phyloP scores from a whole-genome alignment of 768 basidiomycete genomes.

The Suillus placidus region DNA sequence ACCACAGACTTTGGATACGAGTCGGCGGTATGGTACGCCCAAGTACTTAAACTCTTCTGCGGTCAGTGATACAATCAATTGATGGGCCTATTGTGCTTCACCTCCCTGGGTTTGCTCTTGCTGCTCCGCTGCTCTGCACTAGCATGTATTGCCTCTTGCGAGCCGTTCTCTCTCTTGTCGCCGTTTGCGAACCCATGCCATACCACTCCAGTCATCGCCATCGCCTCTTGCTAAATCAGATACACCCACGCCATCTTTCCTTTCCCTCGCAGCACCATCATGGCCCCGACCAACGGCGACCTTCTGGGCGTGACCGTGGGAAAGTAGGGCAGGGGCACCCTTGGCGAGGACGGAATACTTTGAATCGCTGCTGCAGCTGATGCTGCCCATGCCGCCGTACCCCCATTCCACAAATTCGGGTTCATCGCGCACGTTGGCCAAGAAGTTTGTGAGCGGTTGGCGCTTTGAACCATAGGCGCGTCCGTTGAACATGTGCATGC shows the following conservation, averaged over 20 bases:
- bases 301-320: conserved; percentile 11
- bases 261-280: conserved; percentile 26
- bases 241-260: conserved; percentile 23
- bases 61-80: conserved; percentile 43
- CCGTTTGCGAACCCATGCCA: conserved; percentile 77
- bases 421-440: conserved; percentile 64
- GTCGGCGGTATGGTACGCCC: conserved; percentile 48
- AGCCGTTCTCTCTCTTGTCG: conserved; percentile 59
- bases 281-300: conserved; percentile 28
- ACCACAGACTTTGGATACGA: conserved; percentile 39
- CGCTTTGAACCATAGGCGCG: conserved; percentile 70
- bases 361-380: conserved; percentile 31
- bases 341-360: conserved; percentile 3
- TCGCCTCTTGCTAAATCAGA: conserved; percentile 37
- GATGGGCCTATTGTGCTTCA: neutral
- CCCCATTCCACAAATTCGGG: conserved; percentile 95
- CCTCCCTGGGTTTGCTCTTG: neutral
- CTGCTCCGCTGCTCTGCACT: neutral
- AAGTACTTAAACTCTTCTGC: conserved; percentile 51
- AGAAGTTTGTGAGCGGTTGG: conserved; percentile 48
- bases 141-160: conserved; percentile 13
- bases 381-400: conserved; percentile 80
- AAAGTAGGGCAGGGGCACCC: neutral
- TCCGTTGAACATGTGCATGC: conserved; percentile 79
- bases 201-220: conserved; percentile 82